Evolutionary conservation across 805 yeast species (phyloP).

Genomic region (Lipomyces chichibuensis): DNA sequence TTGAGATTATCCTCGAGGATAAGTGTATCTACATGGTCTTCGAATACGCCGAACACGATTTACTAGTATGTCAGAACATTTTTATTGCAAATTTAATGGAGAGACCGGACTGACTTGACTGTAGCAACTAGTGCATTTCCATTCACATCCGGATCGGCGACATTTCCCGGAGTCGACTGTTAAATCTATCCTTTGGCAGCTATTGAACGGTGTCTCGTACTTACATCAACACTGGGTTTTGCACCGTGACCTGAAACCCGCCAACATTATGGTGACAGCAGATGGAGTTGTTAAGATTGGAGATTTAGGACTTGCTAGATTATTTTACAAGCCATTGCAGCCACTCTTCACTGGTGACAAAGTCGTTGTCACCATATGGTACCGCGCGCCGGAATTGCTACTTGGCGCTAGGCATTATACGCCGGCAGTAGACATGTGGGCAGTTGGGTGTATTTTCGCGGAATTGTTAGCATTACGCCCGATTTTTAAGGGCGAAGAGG

Average conservation of each 20-base stretch:
- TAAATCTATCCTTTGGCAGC: conserved; percentile 89
- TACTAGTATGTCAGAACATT: conserved; percentile 48
- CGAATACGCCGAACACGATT: conserved; percentile 95
- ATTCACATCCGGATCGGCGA: conserved; percentile 83
- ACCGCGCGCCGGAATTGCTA: conserved; percentile 55
- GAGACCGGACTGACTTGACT: not conserved
- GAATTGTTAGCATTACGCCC: conserved; percentile 88
- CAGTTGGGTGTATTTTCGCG: conserved; percentile 70
- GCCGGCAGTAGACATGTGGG: conserved; percentile 63
- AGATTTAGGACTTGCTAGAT: conserved; percentile 68
- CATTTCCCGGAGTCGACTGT: conserved; percentile 77
- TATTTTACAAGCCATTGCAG: conserved; percentile 54
- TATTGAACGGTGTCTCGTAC: conserved; percentile 85
- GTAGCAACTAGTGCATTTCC: conserved; percentile 85
- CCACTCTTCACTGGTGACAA: conserved; percentile 58
- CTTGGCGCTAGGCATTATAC: conserved; percentile 49
- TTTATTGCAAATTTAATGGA: not conserved
- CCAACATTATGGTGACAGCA: conserved; percentile 92
- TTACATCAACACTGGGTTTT: conserved; percentile 95
- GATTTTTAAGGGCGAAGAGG: conserved; percentile 96
- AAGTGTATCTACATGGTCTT: conserved; percentile 92
- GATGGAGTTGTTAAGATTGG: conserved; percentile 94
- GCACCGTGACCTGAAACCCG: conserved; percentile 96
- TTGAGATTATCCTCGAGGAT: conserved; percentile 82
- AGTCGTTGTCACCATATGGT: conserved; percentile 58